Evolutionary conservation across 192 early-diverging fungal genomes (phyloP).

Genomic region (Linnemannia exigua): DNA sequence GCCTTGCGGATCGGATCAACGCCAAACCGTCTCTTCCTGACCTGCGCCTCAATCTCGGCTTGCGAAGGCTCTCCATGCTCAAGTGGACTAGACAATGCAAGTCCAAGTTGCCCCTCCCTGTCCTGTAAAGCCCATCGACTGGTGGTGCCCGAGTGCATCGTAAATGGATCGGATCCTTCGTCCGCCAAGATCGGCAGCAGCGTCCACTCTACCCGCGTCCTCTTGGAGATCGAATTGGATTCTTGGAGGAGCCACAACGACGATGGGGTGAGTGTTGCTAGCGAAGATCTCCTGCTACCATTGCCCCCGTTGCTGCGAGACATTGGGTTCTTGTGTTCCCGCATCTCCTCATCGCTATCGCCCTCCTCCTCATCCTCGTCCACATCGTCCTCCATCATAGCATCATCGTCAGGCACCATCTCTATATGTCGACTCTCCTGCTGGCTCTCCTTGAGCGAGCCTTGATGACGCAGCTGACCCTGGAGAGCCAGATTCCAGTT

Average conservation of each 20-base stretch:
- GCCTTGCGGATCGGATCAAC: constrained; percentile 50
- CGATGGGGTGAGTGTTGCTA: constrained; percentile 4
- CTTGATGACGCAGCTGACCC: not conserved
- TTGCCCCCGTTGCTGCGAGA: constrained; percentile 16
- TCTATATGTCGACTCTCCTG: not conserved
- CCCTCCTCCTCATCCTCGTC: constrained; percentile 37
- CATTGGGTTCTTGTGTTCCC: constrained; percentile 8
- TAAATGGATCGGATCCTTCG: constrained; percentile 3
- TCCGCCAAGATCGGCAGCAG: constrained; percentile 34
- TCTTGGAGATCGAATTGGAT: constrained; percentile 16
- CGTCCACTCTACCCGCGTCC: constrained; percentile 46
- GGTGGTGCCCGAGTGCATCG: not conserved
- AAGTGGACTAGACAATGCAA: not conserved
- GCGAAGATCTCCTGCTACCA: constrained; percentile 19
- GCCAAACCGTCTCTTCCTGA: constrained; percentile 51
- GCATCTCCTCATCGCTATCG: constrained; percentile 43
- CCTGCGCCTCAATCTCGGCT: constrained; percentile 44
- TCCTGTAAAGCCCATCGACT: not conserved
- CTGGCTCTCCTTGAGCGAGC: not conserved
- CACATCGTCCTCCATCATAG: constrained; percentile 24
- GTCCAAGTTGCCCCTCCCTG: not conserved
- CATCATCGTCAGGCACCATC: constrained; percentile 35
- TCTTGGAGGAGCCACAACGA: constrained; percentile 43
- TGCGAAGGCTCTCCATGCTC: constrained; percentile 8
- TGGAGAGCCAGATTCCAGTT: constrained; percentile 17